These are phyloP conservation scores for Spencermartinsiella ligniputridi DNA, from an alignment of 1,139 yeast species.

Conservation along the genomic window DNA sequence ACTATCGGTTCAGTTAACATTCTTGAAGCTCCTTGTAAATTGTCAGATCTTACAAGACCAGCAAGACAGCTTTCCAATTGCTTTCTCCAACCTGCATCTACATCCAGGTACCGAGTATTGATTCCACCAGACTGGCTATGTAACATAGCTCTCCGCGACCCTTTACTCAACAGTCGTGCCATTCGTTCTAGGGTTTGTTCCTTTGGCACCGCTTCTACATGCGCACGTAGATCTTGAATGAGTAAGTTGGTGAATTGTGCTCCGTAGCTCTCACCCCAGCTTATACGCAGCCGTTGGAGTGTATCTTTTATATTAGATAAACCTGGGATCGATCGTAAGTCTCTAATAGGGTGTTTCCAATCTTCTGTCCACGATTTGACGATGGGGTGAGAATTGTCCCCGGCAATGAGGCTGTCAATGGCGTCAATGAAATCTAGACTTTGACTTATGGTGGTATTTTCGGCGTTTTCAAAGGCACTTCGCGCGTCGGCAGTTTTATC, in stretches of 20 bases:
- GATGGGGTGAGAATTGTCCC: constrained; percentile 34
- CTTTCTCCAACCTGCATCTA: constrained; percentile 38
- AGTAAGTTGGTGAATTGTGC: constrained; percentile 52
- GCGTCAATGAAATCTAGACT: constrained; percentile 54
- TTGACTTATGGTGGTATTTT: constrained; percentile 42
- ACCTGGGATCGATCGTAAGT: constrained; percentile 57
- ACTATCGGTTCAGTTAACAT: constrained; percentile 64
- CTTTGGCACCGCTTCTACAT: constrained; percentile 47
- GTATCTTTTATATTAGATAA: constrained; percentile 50
- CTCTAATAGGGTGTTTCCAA: constrained; percentile 50
- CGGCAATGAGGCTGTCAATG: constrained; percentile 54
- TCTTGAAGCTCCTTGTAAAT: constrained; percentile 58
- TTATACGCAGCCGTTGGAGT: constrained; percentile 46
- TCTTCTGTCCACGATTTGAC: constrained; percentile 36
- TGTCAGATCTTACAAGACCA: constrained; percentile 61
- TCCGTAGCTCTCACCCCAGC: constrained; percentile 66
- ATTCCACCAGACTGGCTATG: constrained; percentile 6
- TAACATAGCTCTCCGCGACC: constrained; percentile 1
- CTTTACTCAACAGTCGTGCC: constrained; percentile 27
- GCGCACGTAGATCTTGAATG: constrained; percentile 55
- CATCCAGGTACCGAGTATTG: constrained; percentile 34
- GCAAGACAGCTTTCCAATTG: constrained; percentile 45
- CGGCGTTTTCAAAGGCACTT: constrained; percentile 39
- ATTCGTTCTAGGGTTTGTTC: constrained; percentile 53
- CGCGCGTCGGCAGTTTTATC: constrained; percentile 10